phyloP scores from a whole-genome alignment of 2,329 filamentous ascomycete species.

The Fonsecaea pugnacius region DNA sequence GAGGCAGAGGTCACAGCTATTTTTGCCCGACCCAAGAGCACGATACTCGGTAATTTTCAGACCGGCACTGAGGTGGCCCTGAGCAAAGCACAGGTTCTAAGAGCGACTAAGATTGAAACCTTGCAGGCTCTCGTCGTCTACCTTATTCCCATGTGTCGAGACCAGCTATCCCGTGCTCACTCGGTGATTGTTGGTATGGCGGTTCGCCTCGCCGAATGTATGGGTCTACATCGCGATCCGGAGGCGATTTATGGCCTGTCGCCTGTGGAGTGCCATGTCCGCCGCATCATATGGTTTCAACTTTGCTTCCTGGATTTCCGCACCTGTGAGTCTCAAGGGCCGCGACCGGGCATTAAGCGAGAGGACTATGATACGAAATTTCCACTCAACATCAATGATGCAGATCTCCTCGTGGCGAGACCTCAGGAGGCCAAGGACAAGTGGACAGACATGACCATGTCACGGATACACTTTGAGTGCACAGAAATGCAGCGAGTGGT shows the following conservation, averaged over 20 bases:
- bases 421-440: slow-evolving; percentile 51
- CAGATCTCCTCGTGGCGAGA: slow-evolving; percentile 57
- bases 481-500: slow-evolving; percentile 73
- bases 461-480: slow-evolving; percentile 71
- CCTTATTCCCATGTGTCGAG: slow-evolving; percentile 71
- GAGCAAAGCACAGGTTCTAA: slow-evolving; percentile 70
- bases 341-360: slow-evolving; percentile 70
- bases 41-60: slow-evolving; percentile 66
- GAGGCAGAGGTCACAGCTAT: slow-evolving; percentile 58
- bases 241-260: slow-evolving; percentile 64
- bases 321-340: slow-evolving; percentile 75
- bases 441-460: slow-evolving; percentile 72
- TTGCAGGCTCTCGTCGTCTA: slow-evolving; percentile 74
- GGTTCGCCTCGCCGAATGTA: slow-evolving; percentile 75
- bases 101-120: slow-evolving; percentile 73
- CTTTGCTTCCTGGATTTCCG: slow-evolving; percentile 76
- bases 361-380: slow-evolving; percentile 77
- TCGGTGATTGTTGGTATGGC: slow-evolving; percentile 73
- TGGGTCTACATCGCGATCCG: slow-evolving; percentile 75
- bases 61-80: slow-evolving; percentile 70
- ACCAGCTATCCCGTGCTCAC: slow-evolving; percentile 73
- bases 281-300: slow-evolving; percentile 76
- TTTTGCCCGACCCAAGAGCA: slow-evolving; percentile 61
- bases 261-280: slow-evolving; percentile 71
- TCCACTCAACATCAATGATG: slow-evolving; percentile 72